phyloP scores from a whole-genome alignment of 140 eudicot genomes.

The Senecio squalidus region DNA sequence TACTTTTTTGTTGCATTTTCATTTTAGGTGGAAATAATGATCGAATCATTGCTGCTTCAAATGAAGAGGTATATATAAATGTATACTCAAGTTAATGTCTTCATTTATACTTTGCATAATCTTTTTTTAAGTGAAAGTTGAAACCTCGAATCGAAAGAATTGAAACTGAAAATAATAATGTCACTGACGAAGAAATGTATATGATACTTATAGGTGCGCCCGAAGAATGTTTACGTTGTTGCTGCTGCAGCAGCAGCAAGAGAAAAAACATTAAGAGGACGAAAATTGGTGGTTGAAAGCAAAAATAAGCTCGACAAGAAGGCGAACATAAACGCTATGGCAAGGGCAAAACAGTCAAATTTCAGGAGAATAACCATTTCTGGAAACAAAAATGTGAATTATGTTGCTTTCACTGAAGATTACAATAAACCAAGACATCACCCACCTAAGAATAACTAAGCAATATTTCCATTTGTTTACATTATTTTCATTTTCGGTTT shows the following conservation, averaged over 20 bases:
- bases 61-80: conserved; percentile 21
- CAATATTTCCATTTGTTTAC: background rate
- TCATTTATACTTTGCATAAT: background rate
- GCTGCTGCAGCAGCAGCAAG: conserved; percentile 31
- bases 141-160: background rate
- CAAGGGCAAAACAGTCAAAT: conserved; percentile 13
- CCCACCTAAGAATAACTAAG: conserved; percentile 39
- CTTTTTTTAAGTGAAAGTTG: background rate
- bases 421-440: conserved; percentile 33
- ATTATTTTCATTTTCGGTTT: conserved; percentile 25
- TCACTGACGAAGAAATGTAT: background rate
- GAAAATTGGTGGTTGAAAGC: conserved; percentile 17
- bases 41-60: conserved; percentile 17
- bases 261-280: conserved; percentile 18
- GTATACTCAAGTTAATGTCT: background rate
- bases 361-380: conserved; percentile 24
- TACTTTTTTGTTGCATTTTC: too few species aligned
- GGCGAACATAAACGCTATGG: background rate
- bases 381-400: conserved; percentile 20
- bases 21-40: conserved; percentile 17
- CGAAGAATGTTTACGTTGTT: conserved; percentile 18
- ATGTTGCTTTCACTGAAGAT: conserved; percentile 34
- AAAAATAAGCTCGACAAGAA: conserved; percentile 1
- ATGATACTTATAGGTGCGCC: conserved; percentile 12
- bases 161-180: too few species aligned